These are phyloP conservation scores for Tilletia horrida DNA, from an alignment of 1,284 basidiomycete species.

Conservation along the genomic window DNA sequence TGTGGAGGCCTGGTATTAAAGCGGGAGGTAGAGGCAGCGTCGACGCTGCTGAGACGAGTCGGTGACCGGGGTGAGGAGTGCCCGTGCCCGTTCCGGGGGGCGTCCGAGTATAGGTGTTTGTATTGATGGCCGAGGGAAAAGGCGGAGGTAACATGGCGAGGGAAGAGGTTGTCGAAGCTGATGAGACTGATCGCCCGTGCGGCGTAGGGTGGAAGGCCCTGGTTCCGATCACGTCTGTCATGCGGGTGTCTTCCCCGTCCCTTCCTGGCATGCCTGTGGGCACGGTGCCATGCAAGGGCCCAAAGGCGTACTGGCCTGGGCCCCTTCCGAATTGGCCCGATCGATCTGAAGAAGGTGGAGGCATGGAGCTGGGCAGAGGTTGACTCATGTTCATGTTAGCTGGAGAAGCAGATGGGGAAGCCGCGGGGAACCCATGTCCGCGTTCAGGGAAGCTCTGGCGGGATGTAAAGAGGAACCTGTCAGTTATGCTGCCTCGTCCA, in stretches of 20 bases:
- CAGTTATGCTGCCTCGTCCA: neutral
- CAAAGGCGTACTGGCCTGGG: slow-evolving; percentile 1
- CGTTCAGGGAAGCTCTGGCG: slow-evolving; percentile 6
- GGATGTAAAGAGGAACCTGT: neutral
- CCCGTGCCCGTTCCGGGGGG: neutral
- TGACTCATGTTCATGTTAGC: neutral
- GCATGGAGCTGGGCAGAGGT: neutral
- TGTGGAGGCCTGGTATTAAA: slow-evolving; percentile 1
- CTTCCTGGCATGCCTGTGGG: neutral
- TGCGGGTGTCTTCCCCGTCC: slow-evolving; percentile 7
- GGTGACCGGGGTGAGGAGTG: neutral
- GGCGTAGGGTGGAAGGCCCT: neutral
- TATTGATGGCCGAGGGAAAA: neutral
- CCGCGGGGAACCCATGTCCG: neutral
- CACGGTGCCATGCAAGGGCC: neutral
- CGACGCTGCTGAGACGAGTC: neutral
- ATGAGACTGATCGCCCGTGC: neutral
- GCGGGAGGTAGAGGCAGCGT: neutral
- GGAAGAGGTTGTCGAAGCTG: neutral
- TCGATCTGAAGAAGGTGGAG: neutral
- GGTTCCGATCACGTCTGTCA: neutral
- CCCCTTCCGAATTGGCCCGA: neutral
- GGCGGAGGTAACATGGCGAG: slow-evolving; percentile 7
- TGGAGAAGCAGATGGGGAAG: neutral
- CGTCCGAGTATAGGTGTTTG: neutral